Percentiles rank a stretch among this genome's conserved stretches.
Conservation (phyloP, 495 filamentous ascomycete genomes). For the Xylaria cubensis region DNA sequence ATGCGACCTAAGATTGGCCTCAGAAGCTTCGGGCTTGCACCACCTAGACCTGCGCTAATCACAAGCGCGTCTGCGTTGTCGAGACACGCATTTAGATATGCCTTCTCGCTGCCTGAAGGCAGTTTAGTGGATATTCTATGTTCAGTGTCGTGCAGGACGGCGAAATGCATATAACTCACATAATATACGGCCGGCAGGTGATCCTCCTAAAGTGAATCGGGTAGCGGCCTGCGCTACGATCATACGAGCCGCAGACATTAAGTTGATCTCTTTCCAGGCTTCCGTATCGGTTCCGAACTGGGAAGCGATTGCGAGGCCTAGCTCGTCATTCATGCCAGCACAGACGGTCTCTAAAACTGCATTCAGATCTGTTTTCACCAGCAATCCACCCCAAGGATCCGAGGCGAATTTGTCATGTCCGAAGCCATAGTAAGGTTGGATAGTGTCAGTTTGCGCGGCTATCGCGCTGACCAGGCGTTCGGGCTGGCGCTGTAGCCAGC, state of each 20-base stretch:
- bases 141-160: not conserved
- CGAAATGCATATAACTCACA: slow-evolving; percentile 3
- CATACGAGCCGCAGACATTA: slow-evolving; percentile 41
- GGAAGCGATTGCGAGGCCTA: slow-evolving; percentile 32
- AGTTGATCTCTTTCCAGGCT: slow-evolving; percentile 30
- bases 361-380: slow-evolving; percentile 37
- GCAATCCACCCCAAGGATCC: slow-evolving; percentile 30
- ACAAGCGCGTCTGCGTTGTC: slow-evolving; percentile 36
- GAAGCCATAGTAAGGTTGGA: slow-evolving; percentile 29
- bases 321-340: slow-evolving; percentile 32
- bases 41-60: slow-evolving; percentile 35
- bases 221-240: slow-evolving; percentile 45
- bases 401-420: slow-evolving; percentile 20
- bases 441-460: slow-evolving; percentile 23
- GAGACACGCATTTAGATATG: slow-evolving; percentile 35
- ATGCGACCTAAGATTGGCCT: slow-evolving; percentile 41
- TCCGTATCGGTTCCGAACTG: slow-evolving; percentile 28
- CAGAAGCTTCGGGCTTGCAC: slow-evolving; percentile 37
- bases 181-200: slow-evolving; percentile 18
- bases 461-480: slow-evolving; percentile 28
- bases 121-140: not conserved
- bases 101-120: slow-evolving; percentile 37
- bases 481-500: slow-evolving; percentile 34
- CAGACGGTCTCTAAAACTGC: slow-evolving; percentile 30
- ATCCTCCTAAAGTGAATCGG: slow-evolving; percentile 48